Conservation (phyloP, 768 basidiomycete genomes). For the Pisolithus microcarpus region DNA sequence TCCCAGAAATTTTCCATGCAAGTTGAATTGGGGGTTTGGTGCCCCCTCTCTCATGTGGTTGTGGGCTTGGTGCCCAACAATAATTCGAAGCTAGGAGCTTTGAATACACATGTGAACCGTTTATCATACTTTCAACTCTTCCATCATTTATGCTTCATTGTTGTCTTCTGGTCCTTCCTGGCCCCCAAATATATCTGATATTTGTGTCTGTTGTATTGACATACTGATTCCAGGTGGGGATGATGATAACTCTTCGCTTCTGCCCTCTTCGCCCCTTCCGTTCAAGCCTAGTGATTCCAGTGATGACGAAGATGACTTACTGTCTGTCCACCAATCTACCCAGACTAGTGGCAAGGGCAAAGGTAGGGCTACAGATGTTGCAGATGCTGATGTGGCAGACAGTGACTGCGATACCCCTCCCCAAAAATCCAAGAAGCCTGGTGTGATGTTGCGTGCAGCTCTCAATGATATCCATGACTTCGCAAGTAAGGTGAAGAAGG, state of each 20-base stretch:
- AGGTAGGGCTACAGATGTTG: not conserved
- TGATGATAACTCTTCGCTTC: not conserved
- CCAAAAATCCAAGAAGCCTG: not conserved
- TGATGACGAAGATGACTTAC: not conserved
- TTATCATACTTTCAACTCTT: too few relatives aligned
- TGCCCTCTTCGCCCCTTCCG: not conserved
- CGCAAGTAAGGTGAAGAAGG: not conserved
- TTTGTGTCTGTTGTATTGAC: not conserved
- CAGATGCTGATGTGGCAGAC: not conserved
- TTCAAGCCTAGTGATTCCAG: too few relatives aligned
- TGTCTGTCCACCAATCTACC: not conserved
- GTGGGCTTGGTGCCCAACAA: too few relatives aligned
- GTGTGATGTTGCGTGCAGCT: not conserved
- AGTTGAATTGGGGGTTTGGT: too few relatives aligned
- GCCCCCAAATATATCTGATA: not conserved
- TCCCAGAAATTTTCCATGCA: too few relatives aligned
- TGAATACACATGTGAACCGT: too few relatives aligned
- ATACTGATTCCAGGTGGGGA: not conserved
- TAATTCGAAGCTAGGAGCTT: not conserved
- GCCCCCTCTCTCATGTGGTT: too few relatives aligned
- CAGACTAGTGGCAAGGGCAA: not conserved
- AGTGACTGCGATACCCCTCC: not conserved
- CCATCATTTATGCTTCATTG: not conserved
- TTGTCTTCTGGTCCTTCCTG: not conserved
- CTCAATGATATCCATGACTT: not conserved